A percentile compares a stretch with the other conserved stretches of the same genome.
These are phyloP conservation scores for Pyrrhoderma noxium DNA, from an alignment of 1,284 basidiomycete genomes.

Conservation along the genomic window DNA sequence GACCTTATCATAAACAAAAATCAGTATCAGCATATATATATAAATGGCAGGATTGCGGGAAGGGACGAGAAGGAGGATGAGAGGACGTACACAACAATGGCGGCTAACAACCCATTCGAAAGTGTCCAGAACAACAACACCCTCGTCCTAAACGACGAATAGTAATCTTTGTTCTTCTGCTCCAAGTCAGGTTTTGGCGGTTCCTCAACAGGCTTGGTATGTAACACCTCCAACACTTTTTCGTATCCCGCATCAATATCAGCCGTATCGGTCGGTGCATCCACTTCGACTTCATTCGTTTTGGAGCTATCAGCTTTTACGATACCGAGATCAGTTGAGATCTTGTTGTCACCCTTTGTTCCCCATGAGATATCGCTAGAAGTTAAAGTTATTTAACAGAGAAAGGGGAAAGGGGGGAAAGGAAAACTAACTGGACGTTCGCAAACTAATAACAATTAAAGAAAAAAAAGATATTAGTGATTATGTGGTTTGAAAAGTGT, in stretches of 20 bases:
- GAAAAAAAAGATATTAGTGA: neutral
- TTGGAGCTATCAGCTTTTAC: constrained; percentile 52
- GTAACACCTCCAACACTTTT: constrained; percentile 75
- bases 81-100: constrained; percentile 55
- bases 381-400: constrained; percentile 18
- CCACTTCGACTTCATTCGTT: constrained; percentile 74
- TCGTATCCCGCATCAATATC: constrained; percentile 87
- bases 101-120: constrained; percentile 66
- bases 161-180: constrained; percentile 84
- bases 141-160: constrained; percentile 74
- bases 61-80: too few relatives aligned
- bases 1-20: constrained; percentile 24
- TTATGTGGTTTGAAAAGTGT: neutral
- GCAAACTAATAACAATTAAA: neutral
- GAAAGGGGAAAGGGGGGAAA: constrained; percentile 9
- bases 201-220: constrained; percentile 66
- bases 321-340: constrained; percentile 73
- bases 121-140: constrained; percentile 80
- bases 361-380: constrained; percentile 76
- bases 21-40: neutral
- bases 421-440: constrained; percentile 64
- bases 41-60: too few relatives aligned
- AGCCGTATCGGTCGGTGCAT: constrained; percentile 72
- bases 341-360: constrained; percentile 86
- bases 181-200: constrained; percentile 55